A percentile compares a stretch with the other conserved stretches of the same genome.
These are phyloP conservation scores for Cladophialophora carrionii DNA, from an alignment of 2,329 filamentous ascomycete species.

Conservation along the genomic window DNA sequence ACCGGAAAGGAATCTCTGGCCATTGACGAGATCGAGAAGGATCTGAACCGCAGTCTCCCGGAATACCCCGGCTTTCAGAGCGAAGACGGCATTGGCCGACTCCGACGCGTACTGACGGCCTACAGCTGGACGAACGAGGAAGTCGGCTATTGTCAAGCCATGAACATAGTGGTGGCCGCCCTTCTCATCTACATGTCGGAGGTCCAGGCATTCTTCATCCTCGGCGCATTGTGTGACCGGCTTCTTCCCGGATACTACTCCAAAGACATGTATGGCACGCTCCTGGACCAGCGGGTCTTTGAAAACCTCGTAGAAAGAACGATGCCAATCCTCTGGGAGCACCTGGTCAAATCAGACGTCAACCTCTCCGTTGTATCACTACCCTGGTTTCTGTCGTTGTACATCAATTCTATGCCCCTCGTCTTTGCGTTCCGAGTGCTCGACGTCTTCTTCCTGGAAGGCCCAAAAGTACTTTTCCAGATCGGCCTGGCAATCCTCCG, in stretches of 20 bases:
- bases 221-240: constrained; percentile 89
- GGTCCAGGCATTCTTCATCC: constrained; percentile 88
- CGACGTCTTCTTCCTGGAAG: constrained; percentile 97
- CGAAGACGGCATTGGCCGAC: constrained; percentile 86
- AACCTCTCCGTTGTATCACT: constrained; percentile 96
- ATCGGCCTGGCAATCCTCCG: constrained; percentile 94
- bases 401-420: constrained; percentile 99
- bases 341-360: constrained; percentile 94
- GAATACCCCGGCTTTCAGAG: constrained; percentile 98
- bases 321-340: constrained; percentile 98
- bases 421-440: constrained; percentile 96
- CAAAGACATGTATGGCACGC: constrained; percentile 97
- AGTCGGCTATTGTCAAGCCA: constrained; percentile 97
- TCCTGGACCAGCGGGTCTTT: constrained; percentile 95
- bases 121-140: constrained; percentile 97
- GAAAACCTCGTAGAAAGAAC: constrained; percentile 98
- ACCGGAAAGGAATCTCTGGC: constrained; percentile 86
- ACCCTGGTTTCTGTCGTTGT: constrained; percentile 96
- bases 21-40: constrained; percentile 99
- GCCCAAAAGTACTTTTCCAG: constrained; percentile 95
- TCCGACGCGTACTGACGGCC: constrained; percentile 88
- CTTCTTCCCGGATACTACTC: constrained; percentile 96
- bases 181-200: constrained; percentile 98
- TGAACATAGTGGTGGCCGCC: constrained; percentile 99
- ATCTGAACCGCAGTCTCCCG: constrained; percentile 91